Evolutionary conservation across 179 eudicot genomes (phyloP).

Genomic region (Carnegiea gigantea): DNA sequence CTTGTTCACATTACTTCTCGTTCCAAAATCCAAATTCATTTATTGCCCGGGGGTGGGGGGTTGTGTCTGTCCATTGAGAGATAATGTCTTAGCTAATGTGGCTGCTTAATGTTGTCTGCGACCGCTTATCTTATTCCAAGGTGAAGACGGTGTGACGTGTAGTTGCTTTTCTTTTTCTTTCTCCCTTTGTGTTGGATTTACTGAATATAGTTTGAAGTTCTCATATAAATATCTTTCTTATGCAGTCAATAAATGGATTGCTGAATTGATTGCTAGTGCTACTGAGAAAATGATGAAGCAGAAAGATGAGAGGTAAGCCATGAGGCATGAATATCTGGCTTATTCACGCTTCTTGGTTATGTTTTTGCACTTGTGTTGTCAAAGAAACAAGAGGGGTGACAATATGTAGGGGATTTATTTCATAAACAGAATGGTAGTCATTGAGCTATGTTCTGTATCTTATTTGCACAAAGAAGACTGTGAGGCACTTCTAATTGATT

Average conservation of each 20-base stretch:
- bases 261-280: constrained; percentile 76
- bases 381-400: not conserved
- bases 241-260: constrained; percentile 95
- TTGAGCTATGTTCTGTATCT: not conserved
- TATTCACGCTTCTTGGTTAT: not conserved
- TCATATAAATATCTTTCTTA: constrained; percentile 14
- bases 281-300: constrained; percentile 94
- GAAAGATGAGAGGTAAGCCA: constrained; percentile 83
- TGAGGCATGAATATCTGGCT: not conserved
- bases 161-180: not conserved
- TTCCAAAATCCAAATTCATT: not conserved
- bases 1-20: not conserved
- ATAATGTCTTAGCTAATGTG: no score
- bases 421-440: not conserved
- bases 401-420: not conserved
- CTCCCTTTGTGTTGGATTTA: not conserved
- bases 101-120: no score
- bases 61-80: not conserved
- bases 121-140: no score
- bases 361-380: not conserved
- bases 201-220: not conserved
- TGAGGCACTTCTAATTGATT: not conserved
- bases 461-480: not conserved
- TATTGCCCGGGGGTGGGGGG: not conserved
- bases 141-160: no score